Evolutionary conservation across 768 basidiomycete genomes (phyloP).

Genomic region (Cubamyces lactineus): DNA sequence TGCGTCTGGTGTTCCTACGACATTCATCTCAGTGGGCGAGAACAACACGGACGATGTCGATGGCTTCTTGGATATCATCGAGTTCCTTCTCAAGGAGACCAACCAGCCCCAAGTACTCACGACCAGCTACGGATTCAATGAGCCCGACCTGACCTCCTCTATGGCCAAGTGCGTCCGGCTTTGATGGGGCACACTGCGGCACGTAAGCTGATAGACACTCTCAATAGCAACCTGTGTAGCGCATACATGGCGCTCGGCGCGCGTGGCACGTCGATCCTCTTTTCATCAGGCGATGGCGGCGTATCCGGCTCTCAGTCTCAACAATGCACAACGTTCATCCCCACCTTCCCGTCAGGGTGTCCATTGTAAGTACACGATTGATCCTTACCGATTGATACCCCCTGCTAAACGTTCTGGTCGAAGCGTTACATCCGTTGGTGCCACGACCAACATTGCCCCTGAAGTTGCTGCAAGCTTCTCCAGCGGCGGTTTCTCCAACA

Average conservation of each 20-base stretch:
- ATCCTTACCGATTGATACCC: neutral
- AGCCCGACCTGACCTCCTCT: slow-evolving; percentile 27
- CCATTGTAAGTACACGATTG: slow-evolving; percentile 33
- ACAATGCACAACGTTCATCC: slow-evolving; percentile 37
- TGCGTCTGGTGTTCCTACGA: slow-evolving; percentile 35
- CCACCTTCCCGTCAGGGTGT: slow-evolving; percentile 42
- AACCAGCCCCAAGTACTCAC: slow-evolving; percentile 37
- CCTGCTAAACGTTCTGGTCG: neutral
- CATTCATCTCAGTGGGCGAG: slow-evolving; percentile 39
- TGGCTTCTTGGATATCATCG: slow-evolving; percentile 39
- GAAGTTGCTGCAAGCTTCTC: slow-evolving; percentile 39
- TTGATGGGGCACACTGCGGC: neutral
- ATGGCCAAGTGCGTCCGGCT: slow-evolving; percentile 31
- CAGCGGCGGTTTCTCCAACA: slow-evolving; percentile 41
- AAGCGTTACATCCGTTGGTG: slow-evolving; percentile 42
- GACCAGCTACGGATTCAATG: slow-evolving; percentile 40
- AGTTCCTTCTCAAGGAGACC: slow-evolving; percentile 30
- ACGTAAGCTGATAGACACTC: neutral
- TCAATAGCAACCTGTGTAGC: slow-evolving; percentile 36
- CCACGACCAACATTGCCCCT: slow-evolving; percentile 33
- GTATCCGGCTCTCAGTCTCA: slow-evolving; percentile 35
- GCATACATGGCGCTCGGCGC: slow-evolving; percentile 40
- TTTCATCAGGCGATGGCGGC: slow-evolving; percentile 43
- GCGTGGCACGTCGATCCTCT: slow-evolving; percentile 40
- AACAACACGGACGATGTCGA: slow-evolving; percentile 33